Evolutionary conservation across 352 stramenopile genomes (phyloP).

Genomic region (Pythium sp.): DNA sequence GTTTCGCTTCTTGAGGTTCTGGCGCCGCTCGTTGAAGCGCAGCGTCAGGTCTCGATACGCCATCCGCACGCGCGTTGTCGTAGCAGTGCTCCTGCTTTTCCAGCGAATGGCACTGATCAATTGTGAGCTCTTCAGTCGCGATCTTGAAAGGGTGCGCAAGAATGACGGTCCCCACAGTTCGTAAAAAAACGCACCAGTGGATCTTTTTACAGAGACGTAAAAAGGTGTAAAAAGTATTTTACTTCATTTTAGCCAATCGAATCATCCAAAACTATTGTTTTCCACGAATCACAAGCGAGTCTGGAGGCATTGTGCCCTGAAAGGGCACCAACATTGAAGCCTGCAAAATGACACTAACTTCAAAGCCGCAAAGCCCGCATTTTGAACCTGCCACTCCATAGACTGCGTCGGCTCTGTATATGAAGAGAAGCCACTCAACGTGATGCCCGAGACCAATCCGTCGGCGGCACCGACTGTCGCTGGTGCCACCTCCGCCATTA

Average conservation of each 20-base stretch:
- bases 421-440: neutral
- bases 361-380: neutral
- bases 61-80: constrained; percentile 25
- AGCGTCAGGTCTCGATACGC: constrained; percentile 59
- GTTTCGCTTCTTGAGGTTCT: constrained; percentile 50
- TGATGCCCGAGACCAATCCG: constrained; percentile 4
- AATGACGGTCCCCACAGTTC: neutral
- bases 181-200: neutral
- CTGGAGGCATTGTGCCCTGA: neutral
- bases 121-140: neutral
- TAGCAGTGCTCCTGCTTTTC: neutral
- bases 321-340: constrained; percentile 8
- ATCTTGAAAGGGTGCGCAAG: constrained; percentile 52
- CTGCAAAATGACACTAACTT: neutral
- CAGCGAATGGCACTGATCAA: neutral
- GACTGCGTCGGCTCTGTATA: neutral
- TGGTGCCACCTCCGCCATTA: neutral
- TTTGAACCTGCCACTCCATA: neutral
- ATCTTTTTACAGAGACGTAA: neutral
- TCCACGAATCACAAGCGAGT: neutral
- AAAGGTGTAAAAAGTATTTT: neutral
- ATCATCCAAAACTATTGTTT: neutral
- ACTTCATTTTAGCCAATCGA: neutral
- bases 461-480: neutral
- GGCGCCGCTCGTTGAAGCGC: constrained; percentile 40